Evolutionary conservation across 192 early-diverging fungal genomes (phyloP), one percentile per base, ranked within the genome.

Genomic region (Chytriomyces sp.): DNA sequence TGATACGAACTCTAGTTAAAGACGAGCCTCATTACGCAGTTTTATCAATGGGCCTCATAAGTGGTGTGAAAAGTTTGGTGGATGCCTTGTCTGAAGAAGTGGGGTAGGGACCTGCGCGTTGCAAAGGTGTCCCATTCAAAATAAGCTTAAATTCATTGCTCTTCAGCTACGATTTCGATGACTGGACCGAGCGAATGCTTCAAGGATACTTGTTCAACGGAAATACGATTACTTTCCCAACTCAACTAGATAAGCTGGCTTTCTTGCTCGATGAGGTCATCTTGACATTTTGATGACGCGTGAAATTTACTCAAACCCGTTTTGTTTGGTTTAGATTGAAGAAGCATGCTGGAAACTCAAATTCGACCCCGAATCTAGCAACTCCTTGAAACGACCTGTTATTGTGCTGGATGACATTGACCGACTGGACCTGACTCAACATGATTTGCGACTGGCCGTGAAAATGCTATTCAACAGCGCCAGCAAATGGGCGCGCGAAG

Each of bases 401-500:
- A 7, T 79, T 53, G 70, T 79, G 7, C 43, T 79, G n/a, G 77
- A 79, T 43, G 77, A 79, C 50, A 10, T 79, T 18, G 77, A 79
- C 44, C 49, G 44, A 6, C 46, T 79, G 24, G 68, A 79, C 65
- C 46, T 75, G 1, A 35, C 49, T 6, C 59, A 72, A 26, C n/a
- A 62, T 7, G 64, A 71, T 6, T 64, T 65, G 1, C 6, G 5
- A 8, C 18, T 63, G 61, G 53, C 77, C n/a, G 61, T 75, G 2
- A 11, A 62, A 5, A 64, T 79, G 62, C 70, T 79, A 6, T 79
- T 79, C 61, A 79, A 73, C 49, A 71, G 70, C 48, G 77, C 77
- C 44, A 73, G 47, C 70, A 79, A 79, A 44, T 79, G 62, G 69
- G 70, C 70, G 63, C 47, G 70, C 11, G 77, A 79, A 50, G 77